Evolutionary conservation across 306 rosid genomes (phyloP).

Genomic region (Carpinus viminea): DNA sequence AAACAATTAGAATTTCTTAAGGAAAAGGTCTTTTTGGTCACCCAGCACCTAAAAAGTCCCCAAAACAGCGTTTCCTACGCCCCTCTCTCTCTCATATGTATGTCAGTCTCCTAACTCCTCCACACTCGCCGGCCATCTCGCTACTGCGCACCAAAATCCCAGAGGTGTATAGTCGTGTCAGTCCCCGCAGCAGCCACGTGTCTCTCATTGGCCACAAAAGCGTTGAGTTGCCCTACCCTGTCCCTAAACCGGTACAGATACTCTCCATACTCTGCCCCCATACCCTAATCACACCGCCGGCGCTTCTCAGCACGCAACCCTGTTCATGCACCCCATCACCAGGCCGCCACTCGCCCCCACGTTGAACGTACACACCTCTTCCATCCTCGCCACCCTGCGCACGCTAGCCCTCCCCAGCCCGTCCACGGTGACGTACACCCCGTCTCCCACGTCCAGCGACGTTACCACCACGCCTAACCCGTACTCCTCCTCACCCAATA

Average conservation of each 20-base stretch:
- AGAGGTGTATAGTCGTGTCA: slow-evolving; percentile 46
- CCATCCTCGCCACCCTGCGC: slow-evolving; percentile 39
- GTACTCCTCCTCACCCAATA: slow-evolving; percentile 41
- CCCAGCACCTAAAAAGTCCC: slow-evolving; percentile 5
- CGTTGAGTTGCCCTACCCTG: slow-evolving; percentile 29
- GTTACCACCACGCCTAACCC: slow-evolving; percentile 42
- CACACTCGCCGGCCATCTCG: not conserved
- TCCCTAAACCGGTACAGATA: slow-evolving; percentile 20
- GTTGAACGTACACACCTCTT: slow-evolving; percentile 47
- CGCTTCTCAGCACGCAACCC: slow-evolving; percentile 55
- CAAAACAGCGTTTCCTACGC: slow-evolving; percentile 34
- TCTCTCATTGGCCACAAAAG: slow-evolving; percentile 58
- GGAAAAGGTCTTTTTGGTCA: too few relatives aligned
- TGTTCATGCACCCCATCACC: slow-evolving; percentile 61
- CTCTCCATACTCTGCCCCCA: slow-evolving; percentile 45
- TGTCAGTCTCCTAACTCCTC: not conserved
- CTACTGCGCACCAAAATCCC: slow-evolving; percentile 75
- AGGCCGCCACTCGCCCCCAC: slow-evolving; percentile 32
- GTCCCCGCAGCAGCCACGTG: slow-evolving; percentile 52
- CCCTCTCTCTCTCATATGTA: not conserved
- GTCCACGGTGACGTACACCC: slow-evolving; percentile 50
- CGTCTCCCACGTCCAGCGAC: slow-evolving; percentile 50
- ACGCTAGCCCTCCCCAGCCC: slow-evolving; percentile 49
- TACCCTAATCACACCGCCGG: slow-evolving; percentile 39
- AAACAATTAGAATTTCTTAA: not conserved